Conservation (phyloP, 1,139 yeast species). For the Magnusiomyces fungicola region DNA sequence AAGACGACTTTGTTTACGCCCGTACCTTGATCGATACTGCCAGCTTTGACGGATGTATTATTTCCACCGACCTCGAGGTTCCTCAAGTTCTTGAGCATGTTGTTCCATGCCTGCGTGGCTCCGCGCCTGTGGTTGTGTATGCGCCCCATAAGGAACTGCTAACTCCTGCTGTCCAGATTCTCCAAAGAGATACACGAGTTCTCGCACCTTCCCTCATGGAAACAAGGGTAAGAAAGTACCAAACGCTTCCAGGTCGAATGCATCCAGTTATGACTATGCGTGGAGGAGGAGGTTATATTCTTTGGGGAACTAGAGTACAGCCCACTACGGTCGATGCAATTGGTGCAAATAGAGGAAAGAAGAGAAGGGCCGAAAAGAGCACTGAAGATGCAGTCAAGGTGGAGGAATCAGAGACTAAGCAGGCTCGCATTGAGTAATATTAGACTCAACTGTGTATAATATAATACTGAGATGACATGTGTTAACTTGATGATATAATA, state of each 20-base stretch:
- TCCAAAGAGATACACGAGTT: conserved; percentile 58
- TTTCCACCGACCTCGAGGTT: conserved; percentile 66
- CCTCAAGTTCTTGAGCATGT: conserved; percentile 57
- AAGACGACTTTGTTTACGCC: conserved; percentile 30
- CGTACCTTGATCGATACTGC: conserved; percentile 50
- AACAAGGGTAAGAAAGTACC: conserved; percentile 78
- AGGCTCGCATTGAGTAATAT: neutral
- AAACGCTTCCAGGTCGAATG: conserved; percentile 86
- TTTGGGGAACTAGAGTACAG: conserved; percentile 72
- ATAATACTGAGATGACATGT: no score
- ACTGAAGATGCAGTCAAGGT: neutral
- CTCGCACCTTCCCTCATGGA: conserved; percentile 81
- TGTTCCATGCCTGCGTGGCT: conserved; percentile 68
- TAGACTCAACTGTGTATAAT: no score
- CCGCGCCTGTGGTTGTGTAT: conserved; percentile 78
- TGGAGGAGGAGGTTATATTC: conserved; percentile 85
- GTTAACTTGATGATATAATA: no score
- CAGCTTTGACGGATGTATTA: conserved; percentile 65
- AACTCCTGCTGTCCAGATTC: conserved; percentile 61
- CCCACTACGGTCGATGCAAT: conserved; percentile 52
- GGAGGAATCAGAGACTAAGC: neutral
- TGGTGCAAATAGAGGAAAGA: conserved; percentile 24
- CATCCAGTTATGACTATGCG: conserved; percentile 94
- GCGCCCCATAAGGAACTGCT: conserved; percentile 73
- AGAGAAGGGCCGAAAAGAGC: conserved; percentile 22